Percentiles rank a stretch among this genome's conserved stretches.
Evolutionary conservation across 768 basidiomycete species (phyloP).

Genomic region (Gloeostereum incarnatum): DNA sequence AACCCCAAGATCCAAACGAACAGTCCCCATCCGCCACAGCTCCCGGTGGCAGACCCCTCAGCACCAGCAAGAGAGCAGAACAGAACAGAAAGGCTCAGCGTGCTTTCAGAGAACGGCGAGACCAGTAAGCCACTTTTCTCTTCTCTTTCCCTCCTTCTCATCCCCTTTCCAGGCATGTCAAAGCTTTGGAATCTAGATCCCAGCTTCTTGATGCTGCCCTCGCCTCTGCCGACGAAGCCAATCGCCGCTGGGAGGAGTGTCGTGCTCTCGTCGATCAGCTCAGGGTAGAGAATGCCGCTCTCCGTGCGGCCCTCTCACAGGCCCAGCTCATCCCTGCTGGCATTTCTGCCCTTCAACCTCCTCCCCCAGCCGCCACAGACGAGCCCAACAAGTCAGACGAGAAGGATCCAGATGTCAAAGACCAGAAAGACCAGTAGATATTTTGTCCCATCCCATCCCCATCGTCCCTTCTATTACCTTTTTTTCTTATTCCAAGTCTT

Average conservation of each 20-base stretch:
- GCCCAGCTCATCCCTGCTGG: slow-evolving; percentile 26
- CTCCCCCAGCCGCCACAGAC: too few relatives aligned
- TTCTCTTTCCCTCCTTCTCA: slow-evolving; percentile 8
- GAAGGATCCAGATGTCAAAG: too few relatives aligned
- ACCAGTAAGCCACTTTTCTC: slow-evolving; percentile 54
- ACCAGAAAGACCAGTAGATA: too few relatives aligned
- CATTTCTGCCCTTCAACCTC: slow-evolving; percentile 1
- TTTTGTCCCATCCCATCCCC: not conserved
- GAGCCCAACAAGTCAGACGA: too few relatives aligned
- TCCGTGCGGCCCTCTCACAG: slow-evolving; percentile 60
- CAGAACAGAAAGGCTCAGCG: slow-evolving; percentile 94
- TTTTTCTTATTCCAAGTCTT: too few relatives aligned
- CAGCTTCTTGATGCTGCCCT: slow-evolving; percentile 81
- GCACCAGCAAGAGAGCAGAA: slow-evolving; percentile 81
- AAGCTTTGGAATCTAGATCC: slow-evolving; percentile 78
- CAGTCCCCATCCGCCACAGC: slow-evolving; percentile 18
- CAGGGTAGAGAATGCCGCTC: slow-evolving; percentile 72
- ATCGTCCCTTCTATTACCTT: not conserved
- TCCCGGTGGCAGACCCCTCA: slow-evolving; percentile 45
- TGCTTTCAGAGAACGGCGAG: slow-evolving; percentile 83
- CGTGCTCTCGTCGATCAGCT: slow-evolving; percentile 85
- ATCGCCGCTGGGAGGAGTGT: slow-evolving; percentile 85
- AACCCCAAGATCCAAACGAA: slow-evolving; percentile 15
- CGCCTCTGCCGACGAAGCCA: slow-evolving; percentile 81
- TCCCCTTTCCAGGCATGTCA: slow-evolving; percentile 56